These are phyloP conservation scores for Citrus sp. DNA, from an alignment of 345 rosid species.

Conservation along the genomic window DNA sequence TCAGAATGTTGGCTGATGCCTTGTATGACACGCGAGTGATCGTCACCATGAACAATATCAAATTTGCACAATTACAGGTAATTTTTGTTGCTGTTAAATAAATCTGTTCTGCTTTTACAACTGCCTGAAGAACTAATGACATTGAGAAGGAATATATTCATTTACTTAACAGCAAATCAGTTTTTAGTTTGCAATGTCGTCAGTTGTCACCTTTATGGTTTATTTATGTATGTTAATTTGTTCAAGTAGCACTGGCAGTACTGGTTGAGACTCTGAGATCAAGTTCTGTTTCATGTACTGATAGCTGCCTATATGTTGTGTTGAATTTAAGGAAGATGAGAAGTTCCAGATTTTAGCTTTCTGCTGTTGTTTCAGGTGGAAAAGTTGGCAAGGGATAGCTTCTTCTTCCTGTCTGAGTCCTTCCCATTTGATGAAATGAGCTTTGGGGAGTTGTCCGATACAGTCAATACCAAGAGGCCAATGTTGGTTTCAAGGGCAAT, in stretches of 20 bases:
- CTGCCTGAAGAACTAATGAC: not conserved
- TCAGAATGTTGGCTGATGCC: constrained; percentile 55
- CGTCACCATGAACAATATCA: constrained; percentile 74
- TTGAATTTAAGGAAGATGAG: not conserved
- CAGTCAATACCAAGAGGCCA: constrained; percentile 37
- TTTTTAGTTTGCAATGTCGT: not conserved
- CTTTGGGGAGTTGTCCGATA: constrained; percentile 56
- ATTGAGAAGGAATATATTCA: not conserved
- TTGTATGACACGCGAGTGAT: constrained; percentile 50
- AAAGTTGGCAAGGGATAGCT: constrained; percentile 68
- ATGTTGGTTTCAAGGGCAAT: constrained; percentile 55
- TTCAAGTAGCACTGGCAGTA: not conserved
- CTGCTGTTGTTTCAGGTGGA: constrained; percentile 50
- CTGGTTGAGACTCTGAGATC: not conserved
- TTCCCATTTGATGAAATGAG: constrained; percentile 60
- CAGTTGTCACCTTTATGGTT: not conserved
- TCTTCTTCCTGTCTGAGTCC: constrained; percentile 75
- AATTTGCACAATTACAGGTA: constrained; percentile 76
- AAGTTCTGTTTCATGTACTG: not conserved
- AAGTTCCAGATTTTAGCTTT: not conserved
- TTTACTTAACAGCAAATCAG: not conserved
- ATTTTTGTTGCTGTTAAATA: not conserved
- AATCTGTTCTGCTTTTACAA: not conserved
- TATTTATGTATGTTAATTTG: no score
- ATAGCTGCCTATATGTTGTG: not conserved